Evolutionary conservation across 495 filamentous ascomycete genomes (phyloP).

Genomic region (Penicillium roqueforti): DNA sequence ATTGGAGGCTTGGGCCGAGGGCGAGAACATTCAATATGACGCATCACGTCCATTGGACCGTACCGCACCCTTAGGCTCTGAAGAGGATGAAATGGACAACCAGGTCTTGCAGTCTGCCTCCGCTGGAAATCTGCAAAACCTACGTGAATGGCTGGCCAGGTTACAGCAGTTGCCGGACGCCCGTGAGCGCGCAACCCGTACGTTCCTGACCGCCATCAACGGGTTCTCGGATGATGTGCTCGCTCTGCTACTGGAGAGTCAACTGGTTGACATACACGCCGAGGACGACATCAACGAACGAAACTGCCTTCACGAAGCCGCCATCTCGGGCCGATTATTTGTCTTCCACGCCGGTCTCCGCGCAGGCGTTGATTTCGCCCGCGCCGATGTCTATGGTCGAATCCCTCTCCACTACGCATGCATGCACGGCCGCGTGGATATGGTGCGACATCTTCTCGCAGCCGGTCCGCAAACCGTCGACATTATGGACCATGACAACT

Average conservation of each 20-base stretch:
- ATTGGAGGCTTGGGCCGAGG: conserved; percentile 93
- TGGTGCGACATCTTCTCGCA: conserved; percentile 68
- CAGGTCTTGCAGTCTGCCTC: conserved; percentile 84
- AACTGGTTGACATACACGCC: conserved; percentile 76
- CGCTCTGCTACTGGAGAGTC: conserved; percentile 69
- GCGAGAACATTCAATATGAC: conserved; percentile 82
- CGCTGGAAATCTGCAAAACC: conserved; percentile 58
- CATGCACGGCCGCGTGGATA: conserved; percentile 84
- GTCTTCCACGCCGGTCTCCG: conserved; percentile 71
- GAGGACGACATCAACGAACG: conserved; percentile 97
- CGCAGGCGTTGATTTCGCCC: conserved; percentile 66
- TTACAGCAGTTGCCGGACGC: conserved; percentile 53
- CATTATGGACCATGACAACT: conserved; percentile 90
- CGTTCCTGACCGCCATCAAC: conserved; percentile 81
- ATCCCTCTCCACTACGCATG: conserved; percentile 94
- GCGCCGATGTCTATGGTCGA: conserved; percentile 87
- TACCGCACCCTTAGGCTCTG: conserved; percentile 60
- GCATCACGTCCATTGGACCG: conserved; percentile 56
- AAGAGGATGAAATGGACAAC: conserved; percentile 82
- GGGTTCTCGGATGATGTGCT: conserved; percentile 79
- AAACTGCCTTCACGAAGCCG: conserved; percentile 91
- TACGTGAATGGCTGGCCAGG: conserved; percentile 61
- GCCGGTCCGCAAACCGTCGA: conserved; percentile 66
- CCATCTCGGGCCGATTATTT: conserved; percentile 77
- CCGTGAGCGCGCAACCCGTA: conserved; percentile 72